A percentile compares a stretch with the other conserved stretches of the same genome.
Evolutionary conservation across 139 green algal species (phyloP).

Genomic region (Picochlorum costavermella): DNA sequence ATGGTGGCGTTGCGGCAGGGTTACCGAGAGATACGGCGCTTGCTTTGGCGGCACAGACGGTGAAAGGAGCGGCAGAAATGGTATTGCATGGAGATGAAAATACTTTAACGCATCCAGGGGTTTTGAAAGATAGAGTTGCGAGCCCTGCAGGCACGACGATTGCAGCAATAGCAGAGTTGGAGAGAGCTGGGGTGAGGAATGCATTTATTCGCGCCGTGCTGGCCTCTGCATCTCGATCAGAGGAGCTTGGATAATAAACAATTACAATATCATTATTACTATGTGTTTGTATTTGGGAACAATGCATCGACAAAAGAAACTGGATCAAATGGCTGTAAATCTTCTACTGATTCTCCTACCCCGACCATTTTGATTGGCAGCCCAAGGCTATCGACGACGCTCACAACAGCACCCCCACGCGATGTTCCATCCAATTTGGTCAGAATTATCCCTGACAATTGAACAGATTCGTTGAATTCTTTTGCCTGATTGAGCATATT

Average conservation of each 20-base stretch:
- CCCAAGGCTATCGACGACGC: conserved; percentile 87
- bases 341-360: conserved; percentile 84
- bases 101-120: conserved; percentile 39
- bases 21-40: conserved; percentile 60
- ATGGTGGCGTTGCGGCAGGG: conserved; percentile 63
- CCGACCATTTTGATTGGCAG: conserved; percentile 97
- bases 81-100: conserved; percentile 10
- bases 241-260: conserved; percentile 32
- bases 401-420: conserved; percentile 67
- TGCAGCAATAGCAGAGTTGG: conserved; percentile 54
- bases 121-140: conserved; percentile 65
- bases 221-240: conserved; percentile 34
- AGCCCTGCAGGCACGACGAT: conserved; percentile 51
- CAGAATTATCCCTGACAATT: conserved; percentile 84
- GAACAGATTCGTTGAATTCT: conserved; percentile 84
- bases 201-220: conserved; percentile 62
- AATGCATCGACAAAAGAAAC: conserved; percentile 85
- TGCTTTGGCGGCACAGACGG: conserved; percentile 65
- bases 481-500: conserved; percentile 92
- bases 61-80: conserved; percentile 52
- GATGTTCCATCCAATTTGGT: conserved; percentile 97
- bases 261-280: not conserved
- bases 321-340: conserved; percentile 92
- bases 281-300: conserved; percentile 43
- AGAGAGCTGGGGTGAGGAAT: conserved; percentile 44